Base-by-base conservation (phyloP, 257 asterid species). In the Penstemon newberryi region DNA sequence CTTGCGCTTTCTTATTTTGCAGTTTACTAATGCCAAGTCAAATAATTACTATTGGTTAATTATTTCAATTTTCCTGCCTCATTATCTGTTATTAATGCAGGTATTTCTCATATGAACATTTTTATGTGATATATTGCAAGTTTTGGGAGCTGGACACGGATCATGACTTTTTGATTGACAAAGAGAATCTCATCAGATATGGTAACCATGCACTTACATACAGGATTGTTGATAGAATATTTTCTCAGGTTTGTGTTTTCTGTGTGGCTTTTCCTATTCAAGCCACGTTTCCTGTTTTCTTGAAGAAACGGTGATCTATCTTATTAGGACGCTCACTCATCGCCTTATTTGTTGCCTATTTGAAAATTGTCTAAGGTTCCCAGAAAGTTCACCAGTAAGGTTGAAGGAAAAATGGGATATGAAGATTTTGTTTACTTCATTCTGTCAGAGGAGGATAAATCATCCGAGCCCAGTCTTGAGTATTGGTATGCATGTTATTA, bases 111-210 rank as follows among this genome's bases (percentile, higher is more conserved):
- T 94, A 94, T 69, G 97, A 94, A 79, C 99, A 94, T 81, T 94
- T 94, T 76, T 94, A 94, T 65, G 99, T 94, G 84, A 94, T 94
- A 85, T 94, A 94, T 79, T 94, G 99, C 96, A 94, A 94, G 85
- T 94, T 94, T 72, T 94, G 99, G 99, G 99, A 94, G 90, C 96
- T 94, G 80, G 99, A 94, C 69, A 82, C 96, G 10, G 99, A 94
- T 82, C 99, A 94, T 71, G 99, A 94, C 78, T 94, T 94, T 80
- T 84, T 89, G 79, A 94, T 94, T 56, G 99, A 94, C 78, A 94
- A 94, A 78, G 99, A 94, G 83, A 91, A 91, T 75, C 96, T 94
- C 80, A 89, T 94, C 72, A 86, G 93, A 89, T 94, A 94, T 81
- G 99, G 99, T 73, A 94, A 94, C 77, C 99, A 94, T 15, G 96